A percentile compares a stretch with the other conserved stretches of the same genome.
phyloP scores from a whole-genome alignment of 345 rosid genomes.

The Murraya paniculata region DNA sequence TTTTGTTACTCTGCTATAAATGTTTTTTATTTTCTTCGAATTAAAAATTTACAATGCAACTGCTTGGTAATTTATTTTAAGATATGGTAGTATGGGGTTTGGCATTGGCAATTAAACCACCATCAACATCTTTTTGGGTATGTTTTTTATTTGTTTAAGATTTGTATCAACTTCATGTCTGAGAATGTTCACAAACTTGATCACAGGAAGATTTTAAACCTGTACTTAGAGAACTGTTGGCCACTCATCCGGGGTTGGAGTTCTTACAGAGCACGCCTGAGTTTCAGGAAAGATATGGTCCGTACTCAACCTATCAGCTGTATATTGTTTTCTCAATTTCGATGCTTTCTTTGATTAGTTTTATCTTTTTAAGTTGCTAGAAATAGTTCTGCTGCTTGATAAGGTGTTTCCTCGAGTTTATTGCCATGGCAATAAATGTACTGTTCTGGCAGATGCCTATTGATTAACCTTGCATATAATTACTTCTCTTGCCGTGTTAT shows the following conservation, averaged over 20 bases:
- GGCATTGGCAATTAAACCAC: background rate
- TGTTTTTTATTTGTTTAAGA: background rate
- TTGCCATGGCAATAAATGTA: too few species aligned
- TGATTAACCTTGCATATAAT: background rate
- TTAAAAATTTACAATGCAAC: background rate
- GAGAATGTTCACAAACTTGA: conserved; percentile 9
- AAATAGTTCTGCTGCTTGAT: background rate
- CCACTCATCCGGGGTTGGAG: conserved; percentile 96
- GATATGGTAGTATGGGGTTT: background rate
- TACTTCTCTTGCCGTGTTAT: conserved; percentile 1
- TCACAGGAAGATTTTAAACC: conserved; percentile 89
- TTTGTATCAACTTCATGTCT: conserved; percentile 2
- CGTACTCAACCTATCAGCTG: conserved; percentile 28
- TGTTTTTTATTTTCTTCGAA: background rate
- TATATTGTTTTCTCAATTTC: background rate
- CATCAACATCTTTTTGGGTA: background rate
- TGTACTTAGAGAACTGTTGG: conserved; percentile 78
- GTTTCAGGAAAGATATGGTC: conserved; percentile 99
- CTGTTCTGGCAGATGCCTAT: background rate
- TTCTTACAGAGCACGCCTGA: conserved; percentile 97
- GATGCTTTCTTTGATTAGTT: background rate
- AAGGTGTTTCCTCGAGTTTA: background rate
- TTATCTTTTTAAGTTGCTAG: background rate
- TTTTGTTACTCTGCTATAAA: background rate
- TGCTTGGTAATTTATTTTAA: background rate